phyloP scores from a whole-genome alignment of 1,284 basidiomycete genomes.

The Mycosarcoma mackinlayi region DNA sequence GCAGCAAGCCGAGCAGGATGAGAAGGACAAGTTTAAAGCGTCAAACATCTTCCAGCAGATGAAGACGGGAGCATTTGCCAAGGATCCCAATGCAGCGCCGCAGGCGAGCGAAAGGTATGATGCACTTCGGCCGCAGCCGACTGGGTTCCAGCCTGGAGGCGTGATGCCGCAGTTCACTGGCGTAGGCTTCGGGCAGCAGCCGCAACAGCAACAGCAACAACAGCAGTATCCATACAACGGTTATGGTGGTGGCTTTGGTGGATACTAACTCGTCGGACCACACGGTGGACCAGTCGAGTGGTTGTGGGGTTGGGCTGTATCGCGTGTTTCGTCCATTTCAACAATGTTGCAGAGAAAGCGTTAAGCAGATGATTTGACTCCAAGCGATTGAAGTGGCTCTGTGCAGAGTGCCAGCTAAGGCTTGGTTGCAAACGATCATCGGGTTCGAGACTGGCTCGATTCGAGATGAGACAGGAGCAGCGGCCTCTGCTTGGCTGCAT shows the following conservation, averaged over 20 bases:
- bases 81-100: constrained; percentile 52
- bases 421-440: too few relatives aligned
- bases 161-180: constrained; percentile 58
- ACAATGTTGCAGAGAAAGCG: too few relatives aligned
- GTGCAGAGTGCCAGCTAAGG: constrained; percentile 6
- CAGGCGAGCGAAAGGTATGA: constrained; percentile 66
- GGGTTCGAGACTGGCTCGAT: background rate
- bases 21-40: constrained; percentile 59
- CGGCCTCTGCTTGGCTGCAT: too few relatives aligned
- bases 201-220: constrained; percentile 11
- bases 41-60: constrained; percentile 65
- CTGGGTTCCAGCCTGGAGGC: constrained; percentile 64
- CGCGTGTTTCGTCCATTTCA: too few relatives aligned
- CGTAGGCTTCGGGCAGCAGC: constrained; percentile 37
- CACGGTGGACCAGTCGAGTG: too few relatives aligned
- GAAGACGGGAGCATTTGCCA: constrained; percentile 60
- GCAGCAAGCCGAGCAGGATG: constrained; percentile 37
- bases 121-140: constrained; percentile 66
- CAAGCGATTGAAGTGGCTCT: background rate
- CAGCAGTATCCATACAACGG: constrained; percentile 34
- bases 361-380: background rate
- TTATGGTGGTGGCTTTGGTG: constrained; percentile 37
- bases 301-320: too few relatives aligned
- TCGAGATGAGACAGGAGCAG: background rate
- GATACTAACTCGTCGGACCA: constrained; percentile 8